A percentile compares a stretch with the other conserved stretches of the same genome.
Conservation (phyloP, 2,329 filamentous ascomycete genomes). For the Tolypocladium tropicale region DNA sequence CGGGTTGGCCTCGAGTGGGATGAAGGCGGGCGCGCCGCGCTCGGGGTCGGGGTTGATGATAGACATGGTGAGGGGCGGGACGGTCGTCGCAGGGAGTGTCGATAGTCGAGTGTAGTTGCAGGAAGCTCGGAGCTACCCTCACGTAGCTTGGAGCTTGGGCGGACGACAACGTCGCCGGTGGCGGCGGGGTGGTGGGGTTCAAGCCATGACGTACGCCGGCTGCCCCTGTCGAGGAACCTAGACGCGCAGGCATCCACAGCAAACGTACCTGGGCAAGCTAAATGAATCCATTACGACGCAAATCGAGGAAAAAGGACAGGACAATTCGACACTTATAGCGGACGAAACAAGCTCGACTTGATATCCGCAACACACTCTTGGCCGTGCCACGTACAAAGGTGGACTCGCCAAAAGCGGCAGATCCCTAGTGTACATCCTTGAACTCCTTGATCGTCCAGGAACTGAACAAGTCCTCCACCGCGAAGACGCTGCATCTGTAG, state of each 20-base stretch:
- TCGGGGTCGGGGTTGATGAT: slow-evolving; percentile 29
- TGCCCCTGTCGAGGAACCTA: not conserved
- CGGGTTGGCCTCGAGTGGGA: slow-evolving; percentile 65
- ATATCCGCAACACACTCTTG: not conserved
- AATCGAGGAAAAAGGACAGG: not conserved
- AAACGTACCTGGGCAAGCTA: not conserved
- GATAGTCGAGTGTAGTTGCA: not conserved
- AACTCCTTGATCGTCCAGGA: not conserved
- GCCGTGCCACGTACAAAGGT: too few relatives aligned
- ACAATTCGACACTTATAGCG: not conserved
- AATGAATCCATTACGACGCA: not conserved
- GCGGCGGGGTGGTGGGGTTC: not conserved
- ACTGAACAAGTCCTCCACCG: not conserved
- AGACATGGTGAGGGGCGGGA: slow-evolving; percentile 22
- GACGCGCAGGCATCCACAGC: not conserved
- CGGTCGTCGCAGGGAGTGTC: too few relatives aligned
- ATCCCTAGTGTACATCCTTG: not conserved
- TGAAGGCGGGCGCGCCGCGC: slow-evolving; percentile 35
- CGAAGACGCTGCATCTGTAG: not conserved
- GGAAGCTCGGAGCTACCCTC: not conserved
- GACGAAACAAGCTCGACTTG: not conserved
- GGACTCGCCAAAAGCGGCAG: too few relatives aligned
- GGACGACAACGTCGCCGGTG: not conserved
- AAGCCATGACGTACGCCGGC: not conserved
- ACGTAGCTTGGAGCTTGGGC: not conserved